Evolutionary conservation across 2,329 filamentous ascomycete species (phyloP), one percentile per base, ranked within the genome.

Genomic region (Curvularia hawaiiensis): DNA sequence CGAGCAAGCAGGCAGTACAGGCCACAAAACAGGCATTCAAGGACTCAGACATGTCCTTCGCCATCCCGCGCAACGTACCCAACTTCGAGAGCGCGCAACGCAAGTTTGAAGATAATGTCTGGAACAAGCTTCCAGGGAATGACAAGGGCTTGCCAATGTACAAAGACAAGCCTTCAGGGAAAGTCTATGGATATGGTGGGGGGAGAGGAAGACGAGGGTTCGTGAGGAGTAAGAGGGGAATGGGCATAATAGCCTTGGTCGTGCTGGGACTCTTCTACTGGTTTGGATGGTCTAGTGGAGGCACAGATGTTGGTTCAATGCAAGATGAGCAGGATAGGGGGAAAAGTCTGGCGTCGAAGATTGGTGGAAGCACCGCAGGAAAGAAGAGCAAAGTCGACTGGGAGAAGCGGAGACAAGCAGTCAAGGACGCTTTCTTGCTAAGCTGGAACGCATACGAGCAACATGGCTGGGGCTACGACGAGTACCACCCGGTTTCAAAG

Each of bases 391-490:
- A 68, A 24, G 81, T 86, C 2, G 85, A 97, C 73, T 99, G 95
- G 95, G 77, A 85, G 30, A 84, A 85, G 65, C 85, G 94, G 71
- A 86, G 90, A 69, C 86, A 96, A 65, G 86, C 85, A 63, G 95
- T 99, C 3, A 91, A 90, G 59, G 91, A 97, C 73, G 92, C 91
- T 18, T 98, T 99, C 77, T 85, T 90, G 75, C 79, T 95, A 64
- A 97, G 93, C 73, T 99, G 93, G 91, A 89, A 93, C 73, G 90
- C 90, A 8, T 99, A 99, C 76, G 90, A 92, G 75, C 87, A 91
- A 71, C 89, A 98, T 79, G 95, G 90, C 28, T 99, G 95, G 95
- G 95, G 92, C 33, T 88, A 88, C 68, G 95, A 99, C 74, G 89
- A 95, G 76, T 99, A 90, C 74, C 87, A 91, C 67, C 95, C 95